Evolutionary conservation across 2,329 filamentous ascomycete genomes (phyloP), one percentile per base, ranked within the genome.

Genomic region (Zasmidium citrigriseum): DNA sequence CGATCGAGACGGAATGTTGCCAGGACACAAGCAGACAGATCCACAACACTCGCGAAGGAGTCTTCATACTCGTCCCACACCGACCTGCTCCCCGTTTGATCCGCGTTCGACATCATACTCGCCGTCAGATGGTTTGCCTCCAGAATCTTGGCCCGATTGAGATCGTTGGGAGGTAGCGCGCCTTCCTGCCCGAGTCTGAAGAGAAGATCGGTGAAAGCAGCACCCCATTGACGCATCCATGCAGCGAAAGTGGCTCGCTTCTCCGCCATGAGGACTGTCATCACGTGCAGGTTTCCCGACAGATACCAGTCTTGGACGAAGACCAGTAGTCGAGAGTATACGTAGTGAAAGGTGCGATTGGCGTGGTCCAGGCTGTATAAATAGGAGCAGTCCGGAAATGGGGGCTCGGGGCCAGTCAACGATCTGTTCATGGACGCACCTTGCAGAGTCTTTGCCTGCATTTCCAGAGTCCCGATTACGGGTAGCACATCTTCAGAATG

Each of bases 401-500:
- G 23, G 16, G 23, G 2, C 22, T 27, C 47, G 3, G 14, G 5
- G 2, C 4, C 23, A 24, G 47, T 29, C 12, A 18, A 9, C 21
- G 47, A 49, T 4, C 23, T 16, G 2, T 2, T 18, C 47, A 49
- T 49, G 18, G 23, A 16, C 22, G 14, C 27, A 23, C 47, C 47
- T 49, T 49, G 47, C 10, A 49, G 23, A 2, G 47, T 49, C 47
- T 49, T 49, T 21, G 47, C 47, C 27, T 49, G 47, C 47, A 49
- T 49, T 20, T 27, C 47, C 5, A 49, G 47, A 4, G 23, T n/a
- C 14, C 47, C 23, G n/a, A 49, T 7, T 16, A 29, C 23, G 9
- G 10, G 47, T 2, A 18, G 14, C 9, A 49, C 23, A 2, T 49
- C 22, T 14, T 24, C 5, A 16, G 47, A 24, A 4, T 23, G n/a